Evolutionary conservation across 768 basidiomycete genomes (phyloP).

Genomic region (Sporobolomyces pararoseus): DNA sequence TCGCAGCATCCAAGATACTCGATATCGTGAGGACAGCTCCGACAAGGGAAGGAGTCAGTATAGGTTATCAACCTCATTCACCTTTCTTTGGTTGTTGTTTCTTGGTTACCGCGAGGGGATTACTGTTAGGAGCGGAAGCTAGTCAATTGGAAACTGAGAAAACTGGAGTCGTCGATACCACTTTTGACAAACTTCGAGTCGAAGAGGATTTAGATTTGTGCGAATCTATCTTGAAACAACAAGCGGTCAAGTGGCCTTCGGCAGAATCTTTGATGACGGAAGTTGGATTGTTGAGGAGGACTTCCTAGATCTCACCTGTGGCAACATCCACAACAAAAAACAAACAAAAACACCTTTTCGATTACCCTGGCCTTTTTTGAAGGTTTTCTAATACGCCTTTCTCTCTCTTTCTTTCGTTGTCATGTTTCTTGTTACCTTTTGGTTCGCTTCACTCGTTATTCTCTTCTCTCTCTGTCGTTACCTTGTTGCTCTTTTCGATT

Average conservation of each 20-base stretch:
- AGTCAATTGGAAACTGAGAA: neutral
- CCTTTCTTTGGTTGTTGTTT: slow-evolving; percentile 30
- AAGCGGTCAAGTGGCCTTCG: slow-evolving; percentile 11
- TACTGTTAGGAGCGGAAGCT: slow-evolving; percentile 9
- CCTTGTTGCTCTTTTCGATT: too few relatives aligned
- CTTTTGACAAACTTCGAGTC: neutral
- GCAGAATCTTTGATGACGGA: slow-evolving; percentile 11
- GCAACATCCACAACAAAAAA: too few relatives aligned
- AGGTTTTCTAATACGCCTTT: too few relatives aligned
- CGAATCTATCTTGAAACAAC: slow-evolving; percentile 5
- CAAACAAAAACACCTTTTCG: too few relatives aligned
- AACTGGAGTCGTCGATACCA: neutral
- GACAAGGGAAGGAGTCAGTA: neutral
- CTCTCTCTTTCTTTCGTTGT: too few relatives aligned
- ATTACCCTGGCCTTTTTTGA: too few relatives aligned
- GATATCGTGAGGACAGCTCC: slow-evolving; percentile 9
- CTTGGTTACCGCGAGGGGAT: slow-evolving; percentile 19
- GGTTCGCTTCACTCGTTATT: too few relatives aligned
- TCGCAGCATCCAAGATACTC: slow-evolving; percentile 12
- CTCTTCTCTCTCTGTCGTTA: too few relatives aligned
- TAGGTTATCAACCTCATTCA: neutral
- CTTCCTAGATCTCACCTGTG: too few relatives aligned
- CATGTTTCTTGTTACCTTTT: too few relatives aligned
- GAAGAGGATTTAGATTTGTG: slow-evolving; percentile 21
- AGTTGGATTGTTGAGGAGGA: slow-evolving; percentile 16